These are phyloP conservation scores for Hydnomerulius pinastri DNA, from an alignment of 768 basidiomycete genomes.

Conservation along the genomic window DNA sequence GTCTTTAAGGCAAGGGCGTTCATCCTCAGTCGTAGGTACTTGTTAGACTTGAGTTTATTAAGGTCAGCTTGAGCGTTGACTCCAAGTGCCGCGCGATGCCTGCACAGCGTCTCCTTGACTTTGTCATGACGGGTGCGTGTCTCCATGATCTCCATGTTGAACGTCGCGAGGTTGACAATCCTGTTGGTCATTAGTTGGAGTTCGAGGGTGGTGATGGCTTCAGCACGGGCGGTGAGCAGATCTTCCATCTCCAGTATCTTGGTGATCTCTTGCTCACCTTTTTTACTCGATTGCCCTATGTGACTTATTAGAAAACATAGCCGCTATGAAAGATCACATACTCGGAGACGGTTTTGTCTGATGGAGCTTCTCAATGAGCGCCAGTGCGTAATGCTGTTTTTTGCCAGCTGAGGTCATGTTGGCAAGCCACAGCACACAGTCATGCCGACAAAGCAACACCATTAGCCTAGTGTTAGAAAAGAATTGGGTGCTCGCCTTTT, in stretches of 20 bases:
- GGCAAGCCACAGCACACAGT: background rate
- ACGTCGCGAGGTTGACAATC: background rate
- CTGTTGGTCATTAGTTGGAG: background rate
- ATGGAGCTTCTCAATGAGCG: constrained; percentile 1
- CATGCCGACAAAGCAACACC: constrained; percentile 39
- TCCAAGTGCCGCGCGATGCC: background rate
- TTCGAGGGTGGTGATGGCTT: background rate
- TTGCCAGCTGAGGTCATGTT: constrained; percentile 30
- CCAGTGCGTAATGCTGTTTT: constrained; percentile 17
- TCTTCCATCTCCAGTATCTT: constrained; percentile 6
- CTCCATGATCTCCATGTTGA: too few relatives aligned
- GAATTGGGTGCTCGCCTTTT: constrained; percentile 19
- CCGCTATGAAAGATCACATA: constrained; percentile 7
- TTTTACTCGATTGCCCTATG: constrained; percentile 1
- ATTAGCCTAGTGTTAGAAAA: constrained; percentile 34
- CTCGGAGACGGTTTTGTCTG: background rate
- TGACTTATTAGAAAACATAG: background rate
- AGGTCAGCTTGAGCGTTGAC: constrained; percentile 2
- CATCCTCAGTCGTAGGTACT: constrained; percentile 12
- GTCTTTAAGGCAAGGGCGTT: constrained; percentile 22
- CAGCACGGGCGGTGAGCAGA: background rate
- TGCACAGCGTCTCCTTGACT: background rate
- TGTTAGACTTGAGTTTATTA: constrained; percentile 2
- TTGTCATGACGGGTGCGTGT: background rate
- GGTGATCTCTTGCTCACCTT: background rate